phyloP scores from a whole-genome alignment of 169 alveolate genomes.

The Plasmodium cynomolgi region DNA sequence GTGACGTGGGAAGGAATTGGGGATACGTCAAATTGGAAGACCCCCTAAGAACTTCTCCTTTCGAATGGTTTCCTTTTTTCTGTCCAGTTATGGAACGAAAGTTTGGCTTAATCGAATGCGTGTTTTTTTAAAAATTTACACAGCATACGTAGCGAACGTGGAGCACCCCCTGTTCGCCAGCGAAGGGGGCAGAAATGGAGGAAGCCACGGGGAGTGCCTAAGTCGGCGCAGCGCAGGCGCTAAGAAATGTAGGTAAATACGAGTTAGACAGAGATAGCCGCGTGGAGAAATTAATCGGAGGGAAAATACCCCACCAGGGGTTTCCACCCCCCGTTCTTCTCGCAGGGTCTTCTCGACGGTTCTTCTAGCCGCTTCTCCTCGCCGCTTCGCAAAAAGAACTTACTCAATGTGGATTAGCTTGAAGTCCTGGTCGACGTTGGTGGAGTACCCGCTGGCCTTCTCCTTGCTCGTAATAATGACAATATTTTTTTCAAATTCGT shows the following conservation, averaged over 20 bases:
- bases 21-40: not conserved
- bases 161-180: not conserved
- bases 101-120: not conserved
- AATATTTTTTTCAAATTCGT: slow-evolving; percentile 65
- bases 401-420: slow-evolving; percentile 29
- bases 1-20: not conserved
- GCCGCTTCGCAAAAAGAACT: not conserved
- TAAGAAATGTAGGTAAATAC: not conserved
- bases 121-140: not conserved
- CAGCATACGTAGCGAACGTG: not conserved
- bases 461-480: slow-evolving; percentile 56
- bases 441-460: slow-evolving; percentile 44
- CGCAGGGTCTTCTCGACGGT: too few species aligned
- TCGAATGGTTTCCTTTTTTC: not conserved
- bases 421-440: slow-evolving; percentile 33
- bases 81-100: not conserved
- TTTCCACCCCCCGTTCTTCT: not conserved
- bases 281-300: not conserved
- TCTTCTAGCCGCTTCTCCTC: too few species aligned
- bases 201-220: not conserved
- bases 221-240: not conserved
- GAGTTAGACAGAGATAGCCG: not conserved
- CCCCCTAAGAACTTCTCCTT: not conserved
- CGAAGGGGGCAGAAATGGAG: not conserved
- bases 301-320: not conserved